These are phyloP conservation scores for Hanseniaspora nectarophila DNA, from an alignment of 805 yeast species.

Conservation along the genomic window DNA sequence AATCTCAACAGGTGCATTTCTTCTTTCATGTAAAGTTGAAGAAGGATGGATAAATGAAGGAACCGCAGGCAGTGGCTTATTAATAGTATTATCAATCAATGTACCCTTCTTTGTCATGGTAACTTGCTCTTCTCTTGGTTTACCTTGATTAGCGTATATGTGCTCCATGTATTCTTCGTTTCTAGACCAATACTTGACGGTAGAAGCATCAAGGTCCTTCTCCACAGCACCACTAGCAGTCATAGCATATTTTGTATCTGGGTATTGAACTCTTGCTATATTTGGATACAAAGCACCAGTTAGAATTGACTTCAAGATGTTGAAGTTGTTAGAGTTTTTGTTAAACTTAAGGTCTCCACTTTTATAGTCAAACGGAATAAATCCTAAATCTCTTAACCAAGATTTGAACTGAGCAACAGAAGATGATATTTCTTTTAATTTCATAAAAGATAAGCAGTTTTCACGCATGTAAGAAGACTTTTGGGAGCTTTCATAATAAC, in stretches of 20 bases:
- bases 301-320: constrained; percentile 52
- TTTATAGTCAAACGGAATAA: constrained; percentile 47
- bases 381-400: constrained; percentile 66
- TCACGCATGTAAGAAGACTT: constrained; percentile 40
- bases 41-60: constrained; percentile 83
- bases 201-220: constrained; percentile 68
- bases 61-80: constrained; percentile 39
- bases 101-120: constrained; percentile 17
- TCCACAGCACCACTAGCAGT: constrained; percentile 71
- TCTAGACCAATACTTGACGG: constrained; percentile 61
- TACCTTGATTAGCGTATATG: constrained; percentile 15
- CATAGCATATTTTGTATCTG: constrained; percentile 63
- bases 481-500: constrained; percentile 32
- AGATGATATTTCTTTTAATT: constrained; percentile 59
- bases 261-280: constrained; percentile 65
- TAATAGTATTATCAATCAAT: constrained; percentile 13
- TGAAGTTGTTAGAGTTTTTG: constrained; percentile 38
- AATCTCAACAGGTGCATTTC: constrained; percentile 24
- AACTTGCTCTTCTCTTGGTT: constrained; percentile 14
- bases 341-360: constrained; percentile 28
- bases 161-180: constrained; percentile 41
- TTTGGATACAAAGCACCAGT: constrained; percentile 79
- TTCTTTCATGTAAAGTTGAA: constrained; percentile 53
- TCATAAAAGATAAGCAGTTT: constrained; percentile 49
- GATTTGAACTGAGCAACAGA: constrained; percentile 58